phyloP scores from a whole-genome alignment of 2,329 filamentous ascomycete genomes.

The Pseudogymnoascus sp. region DNA sequence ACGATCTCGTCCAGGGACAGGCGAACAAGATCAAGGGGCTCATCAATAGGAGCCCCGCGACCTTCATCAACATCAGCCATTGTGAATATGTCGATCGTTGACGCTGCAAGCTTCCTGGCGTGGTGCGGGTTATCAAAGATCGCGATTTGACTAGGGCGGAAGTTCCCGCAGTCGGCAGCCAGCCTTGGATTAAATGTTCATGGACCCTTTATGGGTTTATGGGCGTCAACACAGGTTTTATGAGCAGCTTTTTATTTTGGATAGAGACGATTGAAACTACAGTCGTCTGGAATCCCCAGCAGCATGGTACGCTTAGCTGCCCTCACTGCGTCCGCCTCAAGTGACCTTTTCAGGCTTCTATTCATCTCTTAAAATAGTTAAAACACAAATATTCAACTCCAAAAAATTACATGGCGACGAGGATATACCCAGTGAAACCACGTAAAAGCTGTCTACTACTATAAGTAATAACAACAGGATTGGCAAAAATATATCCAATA shows the following conservation, averaged over 20 bases:
- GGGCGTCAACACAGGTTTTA: not conserved
- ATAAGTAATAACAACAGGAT: not conserved
- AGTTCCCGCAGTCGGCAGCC: not conserved
- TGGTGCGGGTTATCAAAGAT: slow-evolving; percentile 4
- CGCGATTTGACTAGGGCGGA: slow-evolving; percentile 4
- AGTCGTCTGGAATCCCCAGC: not conserved
- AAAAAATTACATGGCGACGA: not conserved
- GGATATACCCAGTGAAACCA: not conserved
- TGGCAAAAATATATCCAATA: not conserved
- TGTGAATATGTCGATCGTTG: slow-evolving; percentile 2
- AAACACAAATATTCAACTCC: not conserved
- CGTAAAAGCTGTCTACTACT: not conserved
- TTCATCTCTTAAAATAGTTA: not conserved
- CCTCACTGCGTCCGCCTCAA: not conserved
- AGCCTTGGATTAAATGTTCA: not conserved
- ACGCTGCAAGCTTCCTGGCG: not conserved
- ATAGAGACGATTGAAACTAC: not conserved
- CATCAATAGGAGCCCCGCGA: slow-evolving; percentile 60
- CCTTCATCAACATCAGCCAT: slow-evolving; percentile 84
- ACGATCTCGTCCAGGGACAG: slow-evolving; percentile 92
- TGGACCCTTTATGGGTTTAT: not conserved
- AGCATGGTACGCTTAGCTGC: not conserved
- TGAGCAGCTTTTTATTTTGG: not conserved
- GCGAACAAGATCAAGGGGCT: slow-evolving; percentile 92
- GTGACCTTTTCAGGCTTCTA: not conserved